These are phyloP conservation scores for Pisolithus microcarpus DNA, from an alignment of 768 basidiomycete species.

Conservation along the genomic window DNA sequence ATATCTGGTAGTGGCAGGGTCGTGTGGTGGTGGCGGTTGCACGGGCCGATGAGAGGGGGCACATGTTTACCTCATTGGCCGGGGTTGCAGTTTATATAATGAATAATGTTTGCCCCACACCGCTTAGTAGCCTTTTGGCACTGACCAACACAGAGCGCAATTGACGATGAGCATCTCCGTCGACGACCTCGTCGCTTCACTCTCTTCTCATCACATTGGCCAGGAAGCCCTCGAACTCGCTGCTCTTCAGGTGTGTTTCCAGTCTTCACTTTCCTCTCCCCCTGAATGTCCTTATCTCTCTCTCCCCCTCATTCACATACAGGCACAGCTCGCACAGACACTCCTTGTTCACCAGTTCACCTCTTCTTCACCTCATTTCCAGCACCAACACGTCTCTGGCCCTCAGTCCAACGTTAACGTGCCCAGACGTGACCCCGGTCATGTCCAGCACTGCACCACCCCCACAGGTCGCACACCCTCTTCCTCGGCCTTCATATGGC, in stretches of 20 bases:
- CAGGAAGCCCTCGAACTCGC: slow-evolving; percentile 48
- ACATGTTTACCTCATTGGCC: slow-evolving; percentile 26
- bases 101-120: too few relatives aligned
- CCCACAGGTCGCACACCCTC: slow-evolving; percentile 32
- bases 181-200: slow-evolving; percentile 45
- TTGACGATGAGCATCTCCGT: slow-evolving; percentile 37
- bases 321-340: slow-evolving; percentile 43
- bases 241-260: slow-evolving; percentile 34
- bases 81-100: too few relatives aligned
- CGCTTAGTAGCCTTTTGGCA: background rate
- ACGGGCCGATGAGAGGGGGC: background rate
- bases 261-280: slow-evolving; percentile 11
- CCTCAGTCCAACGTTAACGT: slow-evolving; percentile 15
- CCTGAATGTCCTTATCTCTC: slow-evolving; percentile 11
- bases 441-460: slow-evolving; percentile 35
- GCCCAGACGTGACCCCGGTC: slow-evolving; percentile 24
- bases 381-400: slow-evolving; percentile 13
- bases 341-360: slow-evolving; percentile 30
- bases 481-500: slow-evolving; percentile 24
- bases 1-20: background rate
- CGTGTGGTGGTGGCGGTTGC: background rate
- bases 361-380: slow-evolving; percentile 9
- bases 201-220: slow-evolving; percentile 42
- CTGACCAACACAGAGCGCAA: too few relatives aligned
- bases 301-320: slow-evolving; percentile 1